Conservation (phyloP, 495 filamentous ascomycete species). For the Neurospora sublineolata region DNA sequence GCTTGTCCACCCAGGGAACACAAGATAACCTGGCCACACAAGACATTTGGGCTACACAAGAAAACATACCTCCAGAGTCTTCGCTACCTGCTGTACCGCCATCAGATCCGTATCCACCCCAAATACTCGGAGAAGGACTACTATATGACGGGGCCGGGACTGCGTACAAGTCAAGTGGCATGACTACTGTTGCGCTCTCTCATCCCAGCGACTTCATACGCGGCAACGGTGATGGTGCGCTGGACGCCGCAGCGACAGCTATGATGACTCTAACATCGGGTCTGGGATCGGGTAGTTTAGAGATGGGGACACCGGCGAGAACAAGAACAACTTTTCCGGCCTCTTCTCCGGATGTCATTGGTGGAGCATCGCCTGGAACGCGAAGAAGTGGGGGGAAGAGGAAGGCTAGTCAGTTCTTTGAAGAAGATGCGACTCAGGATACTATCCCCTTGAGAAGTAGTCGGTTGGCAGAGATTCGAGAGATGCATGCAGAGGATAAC, state of each 20-base stretch:
- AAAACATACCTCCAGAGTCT: background rate
- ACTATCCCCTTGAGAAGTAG: background rate
- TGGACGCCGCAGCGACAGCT: background rate
- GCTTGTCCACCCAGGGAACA: constrained; percentile 1
- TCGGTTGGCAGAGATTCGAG: background rate
- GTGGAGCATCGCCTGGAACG: background rate
- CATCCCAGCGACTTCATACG: background rate
- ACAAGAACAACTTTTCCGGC: background rate
- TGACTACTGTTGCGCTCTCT: constrained; percentile 11
- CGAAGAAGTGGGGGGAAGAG: background rate
- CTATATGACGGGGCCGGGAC: background rate
- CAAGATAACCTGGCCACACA: background rate
- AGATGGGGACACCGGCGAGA: background rate
- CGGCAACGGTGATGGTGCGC: background rate
- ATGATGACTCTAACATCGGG: background rate
- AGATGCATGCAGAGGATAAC: background rate
- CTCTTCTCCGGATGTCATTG: background rate
- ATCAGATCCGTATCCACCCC: background rate
- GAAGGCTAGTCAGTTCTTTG: background rate
- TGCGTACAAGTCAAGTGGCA: constrained; percentile 16
- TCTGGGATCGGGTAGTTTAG: background rate
- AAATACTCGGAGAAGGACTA: constrained; percentile 1
- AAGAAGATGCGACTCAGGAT: background rate
- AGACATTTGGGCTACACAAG: background rate
- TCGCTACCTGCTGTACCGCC: background rate